Base-by-base conservation (phyloP, 2,329 filamentous ascomycete genomes). In the Geoglossum cookeanum region DNA sequence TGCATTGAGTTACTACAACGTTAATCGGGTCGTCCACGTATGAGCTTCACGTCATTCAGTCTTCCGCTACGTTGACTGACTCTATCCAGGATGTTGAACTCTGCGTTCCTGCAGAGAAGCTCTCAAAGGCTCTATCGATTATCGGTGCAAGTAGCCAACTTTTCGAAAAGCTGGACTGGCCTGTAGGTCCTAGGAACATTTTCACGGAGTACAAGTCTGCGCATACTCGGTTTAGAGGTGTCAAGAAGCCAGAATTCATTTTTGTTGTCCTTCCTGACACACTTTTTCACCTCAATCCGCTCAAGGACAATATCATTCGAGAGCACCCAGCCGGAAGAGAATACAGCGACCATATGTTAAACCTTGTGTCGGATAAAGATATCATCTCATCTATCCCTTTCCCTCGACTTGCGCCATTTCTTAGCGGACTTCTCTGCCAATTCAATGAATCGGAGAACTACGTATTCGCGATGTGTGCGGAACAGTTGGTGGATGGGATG, bases 1-100 rank as follows among this genome's bases (percentile, higher is more conserved):
- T 33, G 49, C 49, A 53, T 27, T 53, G 49, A 53, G 33, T 53
- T 53, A 53, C 22, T 53, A 53, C 22, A 53, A 53, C 32, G 49
- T 53, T n/a, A n/a, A 33, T 17, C 30, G 49, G 49, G 49, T 53
- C 33, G 11, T 53, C 30, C 49, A 53, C 33, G 49, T 53, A 37
- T 33, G 27, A 33, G 17, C 7, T 22, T 45, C 17, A 17, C 22
- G 42, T 45, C 42, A 22, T 22, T 22, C 22, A 22, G 17, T 45
- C n/a, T 53, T 37, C 17, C 13, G 6, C 49, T 33, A 27, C 9
- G n/a, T 27, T n/a, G 9, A 30, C 49, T 33, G 22, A 53, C 30
- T 53, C 6, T 5, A n/a, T 27, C 49, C 15, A 53, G 49, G 49
- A 53, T 17, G 7, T 53, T 37, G 49, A 53, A 37, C 30, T 53